Evolutionary conservation across 495 filamentous ascomycete species (phyloP).

Genomic region (Niebla homalea): DNA sequence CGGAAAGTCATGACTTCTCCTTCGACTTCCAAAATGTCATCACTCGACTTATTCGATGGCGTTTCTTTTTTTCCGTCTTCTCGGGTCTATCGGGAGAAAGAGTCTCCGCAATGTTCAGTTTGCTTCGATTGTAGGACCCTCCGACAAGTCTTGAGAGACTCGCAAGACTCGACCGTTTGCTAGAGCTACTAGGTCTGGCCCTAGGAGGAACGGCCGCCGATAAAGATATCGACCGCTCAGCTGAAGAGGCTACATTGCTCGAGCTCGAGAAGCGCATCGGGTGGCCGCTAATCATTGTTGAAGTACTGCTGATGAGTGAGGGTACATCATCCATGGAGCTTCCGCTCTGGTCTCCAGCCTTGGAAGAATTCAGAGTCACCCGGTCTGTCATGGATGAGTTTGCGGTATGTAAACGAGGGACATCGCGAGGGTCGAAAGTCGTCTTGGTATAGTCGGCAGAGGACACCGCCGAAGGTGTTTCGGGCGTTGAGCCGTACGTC

Average conservation of each 20-base stretch:
- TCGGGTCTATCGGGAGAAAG: constrained; percentile 39
- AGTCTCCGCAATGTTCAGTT: constrained; percentile 62
- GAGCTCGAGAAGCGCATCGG: constrained; percentile 33
- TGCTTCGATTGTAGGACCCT: constrained; percentile 65
- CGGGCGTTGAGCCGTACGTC: constrained; percentile 12
- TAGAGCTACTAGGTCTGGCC: constrained; percentile 25
- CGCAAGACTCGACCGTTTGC: constrained; percentile 69
- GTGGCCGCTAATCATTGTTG: constrained; percentile 58
- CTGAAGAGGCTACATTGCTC: constrained; percentile 33
- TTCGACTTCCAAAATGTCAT: constrained; percentile 73
- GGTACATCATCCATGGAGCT: constrained; percentile 78
- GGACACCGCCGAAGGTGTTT: constrained; percentile 21
- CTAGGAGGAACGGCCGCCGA: constrained; percentile 52
- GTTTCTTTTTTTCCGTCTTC: constrained; percentile 52
- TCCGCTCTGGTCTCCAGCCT: constrained; percentile 48
- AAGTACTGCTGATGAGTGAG: constrained; percentile 74
- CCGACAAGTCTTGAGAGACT: constrained; percentile 76
- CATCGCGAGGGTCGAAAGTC: constrained; percentile 41
- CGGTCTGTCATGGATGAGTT: constrained; percentile 59
- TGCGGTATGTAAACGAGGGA: constrained; percentile 56
- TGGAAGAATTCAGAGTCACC: constrained; percentile 33
- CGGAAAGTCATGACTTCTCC: constrained; percentile 23
- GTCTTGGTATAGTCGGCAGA: constrained; percentile 25
- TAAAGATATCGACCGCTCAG: constrained; percentile 56
- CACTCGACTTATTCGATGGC: constrained; percentile 61